Evolutionary conservation across 2,329 filamentous ascomycete genomes (phyloP).

Genomic region (Scedosporium apiospermum): DNA sequence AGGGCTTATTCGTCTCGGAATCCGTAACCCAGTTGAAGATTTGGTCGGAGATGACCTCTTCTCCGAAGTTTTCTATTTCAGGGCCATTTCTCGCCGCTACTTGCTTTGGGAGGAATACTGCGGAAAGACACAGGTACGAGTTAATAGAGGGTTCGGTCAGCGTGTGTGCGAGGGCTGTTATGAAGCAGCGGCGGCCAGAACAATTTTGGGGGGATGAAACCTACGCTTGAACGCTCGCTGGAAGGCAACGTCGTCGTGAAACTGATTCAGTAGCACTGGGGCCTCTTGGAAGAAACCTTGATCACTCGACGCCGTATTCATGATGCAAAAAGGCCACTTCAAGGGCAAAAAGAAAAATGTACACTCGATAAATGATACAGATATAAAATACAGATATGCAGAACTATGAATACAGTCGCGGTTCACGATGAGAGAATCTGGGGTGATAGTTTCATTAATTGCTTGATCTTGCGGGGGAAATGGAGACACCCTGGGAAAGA

Average conservation of each 20-base stretch:
- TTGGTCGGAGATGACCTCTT: conserved; percentile 13
- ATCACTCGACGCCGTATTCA: conserved; percentile 10
- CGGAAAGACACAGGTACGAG: background rate
- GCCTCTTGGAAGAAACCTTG: conserved; percentile 13
- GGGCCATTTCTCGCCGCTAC: conserved; percentile 8
- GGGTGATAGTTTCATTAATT: background rate
- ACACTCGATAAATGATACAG: background rate
- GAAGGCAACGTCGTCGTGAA: conserved; percentile 43
- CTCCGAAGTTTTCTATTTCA: conserved; percentile 8
- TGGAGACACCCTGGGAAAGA: background rate
- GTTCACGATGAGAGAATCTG: background rate
- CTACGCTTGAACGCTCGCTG: conserved; percentile 42
- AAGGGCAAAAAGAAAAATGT: conserved; percentile 1
- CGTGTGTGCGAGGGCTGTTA: background rate
- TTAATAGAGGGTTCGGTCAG: too few relatives aligned
- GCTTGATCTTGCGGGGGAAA: background rate
- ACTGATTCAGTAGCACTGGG: conserved; percentile 34
- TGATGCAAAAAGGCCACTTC: background rate
- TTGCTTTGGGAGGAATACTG: conserved; percentile 1
- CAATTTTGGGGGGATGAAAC: conserved; percentile 9
- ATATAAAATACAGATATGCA: too few relatives aligned
- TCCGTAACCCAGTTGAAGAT: conserved; percentile 52
- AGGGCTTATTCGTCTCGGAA: conserved; percentile 55
- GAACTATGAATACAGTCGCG: background rate
- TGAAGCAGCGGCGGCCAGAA: too few relatives aligned